Base-by-base conservation (phyloP, 495 filamentous ascomycete genomes). In the Terfezia boudieri region DNA sequence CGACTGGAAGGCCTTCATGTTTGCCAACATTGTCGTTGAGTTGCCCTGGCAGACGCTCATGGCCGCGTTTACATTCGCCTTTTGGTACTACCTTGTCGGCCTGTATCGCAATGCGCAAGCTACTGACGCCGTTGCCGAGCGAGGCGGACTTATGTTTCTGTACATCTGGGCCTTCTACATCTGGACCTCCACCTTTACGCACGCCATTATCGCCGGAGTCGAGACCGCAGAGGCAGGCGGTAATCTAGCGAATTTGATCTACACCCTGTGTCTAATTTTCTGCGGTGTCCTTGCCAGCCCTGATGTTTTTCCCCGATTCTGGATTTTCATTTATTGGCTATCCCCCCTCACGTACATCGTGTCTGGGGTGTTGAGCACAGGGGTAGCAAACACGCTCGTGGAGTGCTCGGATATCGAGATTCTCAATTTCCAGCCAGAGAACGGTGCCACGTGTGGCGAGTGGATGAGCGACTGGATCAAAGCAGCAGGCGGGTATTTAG, bases 191-290 rank as follows among this genome's bases (percentile, higher is more conserved):
- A 72, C 77, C 26, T 79, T 88, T 56, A 81, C 81, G 1, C 82
- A 87, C 65, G 78, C 79, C 57, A 84, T 90, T 50, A 84, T 83
- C 0, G 71, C 84, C 0, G 73, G 85, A 57, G 69, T 76, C 10
- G 81, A 83, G 0, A 86, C 84, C 63, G 77, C 82, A 37, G 71
- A 85, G 6, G 73, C 87, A 37, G 82, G 81, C 14, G 79, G 75
- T 8, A 62, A 87, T 1, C 72, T 83, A 4, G 77, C 82, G 8
- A 79, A 79, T 0, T 66, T 77, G n/a, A 76, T 81, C 64, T 80
- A 82, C 67, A 71, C 74, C 16, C 79, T 80, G 56, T 69, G 79
- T 54, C 70, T 79, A 37, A 71, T 73, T 9, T 84, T 81, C 66
- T 79, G 76, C 52, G 78, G 80, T 53, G 73, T 82, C 22, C 68